Evolutionary conservation across 305 asterid species (phyloP), one percentile per base, ranked within the genome.

Genomic region (Fraxinus baroniana): DNA sequence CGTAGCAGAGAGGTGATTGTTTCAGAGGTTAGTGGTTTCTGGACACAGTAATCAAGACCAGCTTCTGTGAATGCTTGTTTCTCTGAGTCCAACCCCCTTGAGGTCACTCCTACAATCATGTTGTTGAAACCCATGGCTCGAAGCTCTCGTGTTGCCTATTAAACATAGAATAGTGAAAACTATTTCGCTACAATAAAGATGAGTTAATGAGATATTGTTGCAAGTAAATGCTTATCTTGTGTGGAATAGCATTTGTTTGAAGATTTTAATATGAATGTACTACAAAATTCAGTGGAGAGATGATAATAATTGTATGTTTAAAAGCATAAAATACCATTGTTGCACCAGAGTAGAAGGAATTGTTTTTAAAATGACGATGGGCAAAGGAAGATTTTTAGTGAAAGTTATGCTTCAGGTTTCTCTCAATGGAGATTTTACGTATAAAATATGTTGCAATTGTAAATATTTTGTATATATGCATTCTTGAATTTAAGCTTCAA

Each of bases 31-130:
- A 91, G 28, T 10, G 93, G 94, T 57, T 90, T 92, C 66, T 78
- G 83, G 74, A 76, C 64, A 18, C 90, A 89, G 24, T 44, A 64
- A 82, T 90, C 89, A 24, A 92, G 74, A 1, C 93, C 93, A 36
- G 93, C 87, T n/a, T 26, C 85, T 35, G 84, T 33, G 77, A 92
- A 89, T 12, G 85, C 88, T 18, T 76, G 83, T 62, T 78, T 89
- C 78, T 85, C 84, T 0, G 33, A 70, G 32, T 86, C 87, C 22
- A 28, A 7, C 2, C 62, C 46, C 0, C 80, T 8, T 37, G 79
- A 75, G 8, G 89, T 88, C 7, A 88, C 89, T 22, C 93, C 96
- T 17, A 87, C 86, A 81, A 92, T 92, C 93, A 84, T 86, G 84
- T 88, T 78, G 1, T 28, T 83, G 32, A 87, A 86, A 20, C 91